Base-by-base conservation (phyloP, 495 filamentous ascomycete genomes). In the Staphylotrichum longicolle region DNA sequence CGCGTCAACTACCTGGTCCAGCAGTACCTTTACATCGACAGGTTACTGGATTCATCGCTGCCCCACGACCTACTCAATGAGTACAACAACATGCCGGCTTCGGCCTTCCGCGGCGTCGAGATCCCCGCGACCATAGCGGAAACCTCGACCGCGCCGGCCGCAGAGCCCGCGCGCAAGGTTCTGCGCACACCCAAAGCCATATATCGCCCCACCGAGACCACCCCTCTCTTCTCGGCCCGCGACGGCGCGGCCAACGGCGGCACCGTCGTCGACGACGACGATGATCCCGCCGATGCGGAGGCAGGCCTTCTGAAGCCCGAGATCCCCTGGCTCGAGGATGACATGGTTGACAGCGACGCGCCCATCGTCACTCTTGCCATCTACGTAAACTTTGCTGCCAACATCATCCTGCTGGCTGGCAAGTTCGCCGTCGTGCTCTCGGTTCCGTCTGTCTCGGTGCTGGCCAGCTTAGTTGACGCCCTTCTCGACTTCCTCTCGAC, bases 11-110 rank as follows among this genome's bases (percentile, higher is more conserved):
- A 80, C 56, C 75, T 97, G 9, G 84, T 97, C 54, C 88, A 91
- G 59, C 89, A 91, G 65, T 97, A 96, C 70, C 80, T 91, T 51
- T 96, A 93, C 68, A 95, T 96, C 64, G 92, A 97, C 72, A 83
- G 88, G n/a, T 75, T 97, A 20, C 82, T 97, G 40, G 91, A 95
- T 72, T 95, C 91, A 11, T 92, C 91, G 7, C 77, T 96, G 6
- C 91, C 92, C 1, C 91, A 91, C 62, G 85, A 89, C 67, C 77
- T 97, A 14, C 84, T 97, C 54, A 90, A 94, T 66, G 93, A 96
- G 66, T 97, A 97, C 73, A 83, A 83, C 57, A 69, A 84, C 49
- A 75, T 83, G 60, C 68, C 76, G 34, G 70, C 67, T 7, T 78
- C 72, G 15, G 74, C 69, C 53, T 74, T 75, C 65, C 61, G 64